Evolutionary conservation across 2,329 filamentous ascomycete species (phyloP).

Genomic region (Lasiodiplodia hormozganensis): DNA sequence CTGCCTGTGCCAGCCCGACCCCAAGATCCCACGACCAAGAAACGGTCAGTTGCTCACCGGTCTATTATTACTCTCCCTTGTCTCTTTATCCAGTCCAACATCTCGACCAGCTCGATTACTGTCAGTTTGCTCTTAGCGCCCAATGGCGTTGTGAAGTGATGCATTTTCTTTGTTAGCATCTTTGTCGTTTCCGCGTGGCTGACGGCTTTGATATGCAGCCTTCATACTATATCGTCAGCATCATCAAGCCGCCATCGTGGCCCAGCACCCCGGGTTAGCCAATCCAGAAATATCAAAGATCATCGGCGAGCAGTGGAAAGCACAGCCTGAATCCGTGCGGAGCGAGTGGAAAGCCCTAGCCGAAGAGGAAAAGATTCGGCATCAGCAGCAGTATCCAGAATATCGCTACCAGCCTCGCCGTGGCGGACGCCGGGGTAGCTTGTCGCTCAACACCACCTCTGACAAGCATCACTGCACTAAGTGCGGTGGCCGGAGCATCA

Average conservation of each 20-base stretch:
- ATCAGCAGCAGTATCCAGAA: constrained; percentile 87
- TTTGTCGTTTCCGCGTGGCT: constrained; percentile 13
- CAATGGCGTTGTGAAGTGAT: background rate
- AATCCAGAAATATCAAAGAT: constrained; percentile 98
- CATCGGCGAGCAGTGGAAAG: constrained; percentile 90
- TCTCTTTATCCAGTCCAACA: constrained; percentile 4
- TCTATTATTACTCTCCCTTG: constrained; percentile 28
- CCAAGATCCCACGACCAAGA: constrained; percentile 73
- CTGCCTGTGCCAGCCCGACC: constrained; percentile 74
- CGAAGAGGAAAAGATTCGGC: constrained; percentile 89
- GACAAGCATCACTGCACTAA: constrained; percentile 67
- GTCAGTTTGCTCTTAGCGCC: background rate
- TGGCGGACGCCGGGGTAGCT: constrained; percentile 51
- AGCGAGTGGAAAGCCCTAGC: constrained; percentile 87
- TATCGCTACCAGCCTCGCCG: constrained; percentile 90
- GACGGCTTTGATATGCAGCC: constrained; percentile 62
- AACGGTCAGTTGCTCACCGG: constrained; percentile 64
- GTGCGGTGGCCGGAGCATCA: constrained; percentile 73
- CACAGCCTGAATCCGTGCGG: constrained; percentile 76
- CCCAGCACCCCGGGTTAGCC: constrained; percentile 83
- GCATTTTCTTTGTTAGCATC: constrained; percentile 29
- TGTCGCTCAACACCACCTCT: constrained; percentile 39
- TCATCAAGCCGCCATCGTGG: constrained; percentile 81
- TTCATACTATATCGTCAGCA: constrained; percentile 98
- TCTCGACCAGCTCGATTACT: background rate